Evolutionary conservation across 768 basidiomycete species (phyloP).

Genomic region (Lactifluus rugatus): DNA sequence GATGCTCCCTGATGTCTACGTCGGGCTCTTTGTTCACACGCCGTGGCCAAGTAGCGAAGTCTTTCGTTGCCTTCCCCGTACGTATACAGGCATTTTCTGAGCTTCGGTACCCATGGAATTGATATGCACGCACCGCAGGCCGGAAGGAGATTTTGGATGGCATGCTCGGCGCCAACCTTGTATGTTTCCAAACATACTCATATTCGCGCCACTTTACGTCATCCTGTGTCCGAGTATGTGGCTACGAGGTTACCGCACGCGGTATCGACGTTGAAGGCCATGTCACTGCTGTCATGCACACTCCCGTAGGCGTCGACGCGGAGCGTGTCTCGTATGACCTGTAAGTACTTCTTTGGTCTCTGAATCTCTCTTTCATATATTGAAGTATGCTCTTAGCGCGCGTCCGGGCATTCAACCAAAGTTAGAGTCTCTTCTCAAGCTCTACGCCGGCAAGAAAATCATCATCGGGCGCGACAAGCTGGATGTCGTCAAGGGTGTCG

Average conservation of each 20-base stretch:
- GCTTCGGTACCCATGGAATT: neutral
- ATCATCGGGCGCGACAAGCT: conserved; percentile 96
- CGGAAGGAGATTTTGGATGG: conserved; percentile 93
- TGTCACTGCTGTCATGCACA: conserved; percentile 73
- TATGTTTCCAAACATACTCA: conserved; percentile 97
- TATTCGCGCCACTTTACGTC: conserved; percentile 93
- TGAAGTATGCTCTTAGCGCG: conserved; percentile 31
- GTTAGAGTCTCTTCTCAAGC: conserved; percentile 64
- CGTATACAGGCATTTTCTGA: conserved; percentile 26
- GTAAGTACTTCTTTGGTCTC: conserved; percentile 35
- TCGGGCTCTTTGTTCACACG: conserved; percentile 95
- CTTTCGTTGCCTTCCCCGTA: conserved; percentile 86
- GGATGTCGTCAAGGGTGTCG: conserved; percentile 95
- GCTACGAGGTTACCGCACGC: conserved; percentile 67
- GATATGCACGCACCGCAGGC: conserved; percentile 30
- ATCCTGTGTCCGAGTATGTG: conserved; percentile 92
- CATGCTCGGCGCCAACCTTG: conserved; percentile 93
- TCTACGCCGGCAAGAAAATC: conserved; percentile 97
- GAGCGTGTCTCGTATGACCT: conserved; percentile 72
- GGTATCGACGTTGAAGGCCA: conserved; percentile 84
- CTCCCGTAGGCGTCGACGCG: conserved; percentile 93
- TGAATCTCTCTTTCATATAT: neutral
- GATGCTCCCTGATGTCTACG: conserved; percentile 52
- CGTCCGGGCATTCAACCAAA: conserved; percentile 85
- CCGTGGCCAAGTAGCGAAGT: conserved; percentile 97